Evolutionary conservation across 208 protist species (phyloP).

Genomic region (Phytomonas sp.): DNA sequence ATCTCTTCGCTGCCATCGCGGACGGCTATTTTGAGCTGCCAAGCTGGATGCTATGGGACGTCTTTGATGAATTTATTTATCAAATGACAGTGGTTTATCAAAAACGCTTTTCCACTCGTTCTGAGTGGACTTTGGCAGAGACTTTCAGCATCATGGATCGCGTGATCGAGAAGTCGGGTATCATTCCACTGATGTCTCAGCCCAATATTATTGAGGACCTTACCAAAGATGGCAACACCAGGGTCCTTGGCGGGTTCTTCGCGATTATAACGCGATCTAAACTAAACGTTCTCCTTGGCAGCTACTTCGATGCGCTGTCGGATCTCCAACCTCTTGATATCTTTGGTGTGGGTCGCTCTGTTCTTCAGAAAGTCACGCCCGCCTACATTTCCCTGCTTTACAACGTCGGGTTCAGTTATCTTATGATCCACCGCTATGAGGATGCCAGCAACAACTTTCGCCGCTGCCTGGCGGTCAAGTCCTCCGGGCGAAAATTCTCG

Average conservation of each 20-base stretch:
- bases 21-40: conserved; percentile 53
- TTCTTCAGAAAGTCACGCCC: conserved; percentile 56
- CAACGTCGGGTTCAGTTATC: conserved; percentile 86
- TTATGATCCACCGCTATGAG: conserved; percentile 87
- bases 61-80: conserved; percentile 87
- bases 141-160: conserved; percentile 44
- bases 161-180: conserved; percentile 47
- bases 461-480: conserved; percentile 57
- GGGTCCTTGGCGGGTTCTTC: conserved; percentile 72
- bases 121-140: conserved; percentile 65
- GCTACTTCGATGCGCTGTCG: conserved; percentile 77
- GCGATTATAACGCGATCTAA: conserved; percentile 71
- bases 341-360: conserved; percentile 49
- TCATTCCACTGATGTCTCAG: conserved; percentile 39
- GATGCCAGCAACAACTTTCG: conserved; percentile 80
- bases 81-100: conserved; percentile 87
- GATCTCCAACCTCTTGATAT: conserved; percentile 62
- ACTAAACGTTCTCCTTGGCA: conserved; percentile 74
- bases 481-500: conserved; percentile 66
- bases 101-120: conserved; percentile 50
- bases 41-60: conserved; percentile 83
- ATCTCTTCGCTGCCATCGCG: conserved; percentile 44
- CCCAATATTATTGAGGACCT: conserved; percentile 32
- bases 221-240: conserved; percentile 20
- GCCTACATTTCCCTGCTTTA: conserved; percentile 77